Evolutionary conservation across 345 rosid species (phyloP).

Genomic region (Corymbia maculata): DNA sequence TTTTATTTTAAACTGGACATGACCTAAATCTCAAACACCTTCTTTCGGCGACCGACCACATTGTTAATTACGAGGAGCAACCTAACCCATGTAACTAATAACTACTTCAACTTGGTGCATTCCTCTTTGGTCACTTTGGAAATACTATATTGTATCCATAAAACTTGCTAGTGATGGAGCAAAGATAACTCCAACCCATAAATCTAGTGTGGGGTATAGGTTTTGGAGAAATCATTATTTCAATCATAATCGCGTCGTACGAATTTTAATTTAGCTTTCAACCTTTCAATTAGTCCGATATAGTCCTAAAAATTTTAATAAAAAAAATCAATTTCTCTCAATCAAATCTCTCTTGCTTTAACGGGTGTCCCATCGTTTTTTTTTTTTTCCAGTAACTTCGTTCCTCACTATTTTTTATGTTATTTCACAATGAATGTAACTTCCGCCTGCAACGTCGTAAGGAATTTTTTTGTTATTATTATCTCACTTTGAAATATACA

Average conservation of each 20-base stretch:
- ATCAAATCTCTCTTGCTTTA: background rate
- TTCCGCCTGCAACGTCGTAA: background rate
- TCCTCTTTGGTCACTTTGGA: background rate
- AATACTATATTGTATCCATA: background rate
- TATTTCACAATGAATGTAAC: background rate
- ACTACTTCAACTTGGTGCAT: background rate
- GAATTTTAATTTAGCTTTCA: too few species aligned
- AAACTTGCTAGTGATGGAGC: background rate
- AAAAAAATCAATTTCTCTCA: background rate
- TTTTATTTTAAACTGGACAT: background rate
- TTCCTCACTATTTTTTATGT: background rate
- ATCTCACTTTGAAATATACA: background rate
- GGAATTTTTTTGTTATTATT: too few species aligned
- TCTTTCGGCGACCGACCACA: background rate
- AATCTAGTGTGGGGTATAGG: too few species aligned
- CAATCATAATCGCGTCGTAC: background rate
- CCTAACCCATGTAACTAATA: background rate
- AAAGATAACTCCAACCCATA: background rate
- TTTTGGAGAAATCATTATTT: background rate
- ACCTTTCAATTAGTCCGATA: rapidly evolving
- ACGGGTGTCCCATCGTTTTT: too few species aligned
- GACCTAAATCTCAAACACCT: background rate
- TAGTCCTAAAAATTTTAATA: too few species aligned
- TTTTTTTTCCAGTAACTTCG: too few species aligned
- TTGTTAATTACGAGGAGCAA: background rate